phyloP scores from a whole-genome alignment of 139 green algal genomes.

The Chlamydomonas sp. region DNA sequence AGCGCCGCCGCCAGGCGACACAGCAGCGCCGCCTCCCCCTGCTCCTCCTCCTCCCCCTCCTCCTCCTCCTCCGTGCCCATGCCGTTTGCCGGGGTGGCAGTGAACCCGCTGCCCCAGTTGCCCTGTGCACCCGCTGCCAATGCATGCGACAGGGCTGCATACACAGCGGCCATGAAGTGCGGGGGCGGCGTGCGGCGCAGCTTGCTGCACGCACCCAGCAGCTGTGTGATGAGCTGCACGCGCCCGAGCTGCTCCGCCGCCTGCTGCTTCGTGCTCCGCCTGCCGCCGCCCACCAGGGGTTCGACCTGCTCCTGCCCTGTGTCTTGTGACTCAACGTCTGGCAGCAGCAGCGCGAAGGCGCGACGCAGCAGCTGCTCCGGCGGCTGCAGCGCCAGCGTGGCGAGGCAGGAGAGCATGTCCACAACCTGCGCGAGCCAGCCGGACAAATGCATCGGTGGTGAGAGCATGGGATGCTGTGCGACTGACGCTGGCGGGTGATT shows the following conservation, averaged over 20 bases:
- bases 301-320: too few species aligned
- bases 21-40: conserved; percentile 1
- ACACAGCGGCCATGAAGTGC: conserved; percentile 4
- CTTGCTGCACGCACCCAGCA: conserved; percentile 14
- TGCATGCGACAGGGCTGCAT: background rate
- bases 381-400: conserved; percentile 11
- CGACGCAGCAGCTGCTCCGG: conserved; percentile 1
- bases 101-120: too few species aligned
- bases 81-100: too few species aligned
- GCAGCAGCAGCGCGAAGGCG: conserved; percentile 1
- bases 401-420: conserved; percentile 10
- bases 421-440: background rate
- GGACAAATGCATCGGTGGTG: too few species aligned
- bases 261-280: too few species aligned
- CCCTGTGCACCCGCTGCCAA: too few species aligned
- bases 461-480: too few species aligned
- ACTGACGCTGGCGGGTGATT: too few species aligned
- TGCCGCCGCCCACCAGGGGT: too few species aligned
- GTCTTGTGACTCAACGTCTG: background rate
- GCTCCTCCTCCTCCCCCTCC: background rate
- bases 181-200: conserved; percentile 10
- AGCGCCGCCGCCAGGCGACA: conserved; percentile 15
- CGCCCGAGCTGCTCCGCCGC: background rate
- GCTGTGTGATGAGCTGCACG: background rate
- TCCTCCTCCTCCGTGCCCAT: too few species aligned